Evolutionary conservation across 768 basidiomycete genomes (phyloP).

Genomic region (Sutorius australiensis): DNA sequence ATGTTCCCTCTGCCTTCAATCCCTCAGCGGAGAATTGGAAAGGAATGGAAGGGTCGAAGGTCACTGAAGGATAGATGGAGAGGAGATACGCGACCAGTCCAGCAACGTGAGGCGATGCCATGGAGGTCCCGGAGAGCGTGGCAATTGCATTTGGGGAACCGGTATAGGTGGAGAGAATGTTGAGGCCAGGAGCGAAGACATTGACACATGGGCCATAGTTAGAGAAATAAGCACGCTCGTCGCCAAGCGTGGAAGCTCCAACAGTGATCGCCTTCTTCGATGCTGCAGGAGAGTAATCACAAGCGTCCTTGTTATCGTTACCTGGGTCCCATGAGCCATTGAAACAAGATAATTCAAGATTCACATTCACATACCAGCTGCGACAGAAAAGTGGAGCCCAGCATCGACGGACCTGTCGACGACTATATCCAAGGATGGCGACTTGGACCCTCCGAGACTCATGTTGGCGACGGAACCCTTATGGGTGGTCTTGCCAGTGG

Average conservation of each 20-base stretch:
- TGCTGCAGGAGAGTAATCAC: constrained; percentile 88
- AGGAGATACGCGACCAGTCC: constrained; percentile 91
- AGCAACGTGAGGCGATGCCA: constrained; percentile 92
- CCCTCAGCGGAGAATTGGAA: constrained; percentile 36
- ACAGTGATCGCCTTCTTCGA: constrained; percentile 91
- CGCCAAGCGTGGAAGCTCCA: constrained; percentile 80
- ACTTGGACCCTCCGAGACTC: constrained; percentile 96
- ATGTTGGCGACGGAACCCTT: constrained; percentile 97
- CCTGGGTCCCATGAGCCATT: constrained; percentile 35
- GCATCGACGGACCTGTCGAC: constrained; percentile 80
- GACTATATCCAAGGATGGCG: constrained; percentile 72
- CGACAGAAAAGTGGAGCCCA: constrained; percentile 96
- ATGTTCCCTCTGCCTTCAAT: constrained; percentile 32
- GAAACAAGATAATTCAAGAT: neutral
- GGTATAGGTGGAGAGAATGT: constrained; percentile 87
- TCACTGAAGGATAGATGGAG: constrained; percentile 71
- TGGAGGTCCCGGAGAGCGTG: constrained; percentile 86
- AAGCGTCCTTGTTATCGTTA: constrained; percentile 86
- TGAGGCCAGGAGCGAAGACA: constrained; percentile 87
- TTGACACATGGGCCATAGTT: constrained; percentile 91
- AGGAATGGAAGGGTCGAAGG: constrained; percentile 53
- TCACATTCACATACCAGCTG: constrained; percentile 71
- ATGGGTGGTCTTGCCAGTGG: constrained; percentile 76
- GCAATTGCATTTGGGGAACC: constrained; percentile 56
- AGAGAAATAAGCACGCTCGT: constrained; percentile 87